phyloP scores from a whole-genome alignment of 1,284 basidiomycete species.

The Grifola frondosa region DNA sequence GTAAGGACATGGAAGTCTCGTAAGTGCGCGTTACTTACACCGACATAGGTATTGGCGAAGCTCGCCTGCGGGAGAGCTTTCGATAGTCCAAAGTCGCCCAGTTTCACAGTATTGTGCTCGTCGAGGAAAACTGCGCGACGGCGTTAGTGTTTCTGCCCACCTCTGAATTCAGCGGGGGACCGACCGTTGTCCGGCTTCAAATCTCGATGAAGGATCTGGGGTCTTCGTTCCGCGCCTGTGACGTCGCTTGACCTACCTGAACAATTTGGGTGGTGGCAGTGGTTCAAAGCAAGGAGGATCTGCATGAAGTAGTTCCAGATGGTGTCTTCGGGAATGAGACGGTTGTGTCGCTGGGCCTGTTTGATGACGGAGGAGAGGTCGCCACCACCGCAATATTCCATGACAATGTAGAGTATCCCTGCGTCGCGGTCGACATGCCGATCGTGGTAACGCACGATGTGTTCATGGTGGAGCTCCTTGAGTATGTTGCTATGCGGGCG shows the following conservation, averaged over 20 bases:
- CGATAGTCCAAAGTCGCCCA: constrained; percentile 95
- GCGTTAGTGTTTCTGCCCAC: constrained; percentile 10
- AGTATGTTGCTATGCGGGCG: constrained; percentile 77
- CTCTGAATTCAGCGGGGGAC: no score
- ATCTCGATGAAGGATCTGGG: constrained; percentile 91
- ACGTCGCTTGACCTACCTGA: constrained; percentile 44
- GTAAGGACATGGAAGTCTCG: constrained; percentile 4
- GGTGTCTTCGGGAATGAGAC: constrained; percentile 84
- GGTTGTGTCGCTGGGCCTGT: constrained; percentile 64
- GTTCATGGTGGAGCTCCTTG: constrained; percentile 90
- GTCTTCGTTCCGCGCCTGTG: constrained; percentile 50
- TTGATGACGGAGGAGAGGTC: constrained; percentile 89
- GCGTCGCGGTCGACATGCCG: constrained; percentile 88
- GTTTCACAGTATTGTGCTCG: constrained; percentile 77
- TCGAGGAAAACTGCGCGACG: constrained; percentile 74
- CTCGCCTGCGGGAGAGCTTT: constrained; percentile 86
- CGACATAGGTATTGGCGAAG: constrained; percentile 96
- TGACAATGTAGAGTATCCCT: constrained; percentile 90
- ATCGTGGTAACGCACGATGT: constrained; percentile 94
- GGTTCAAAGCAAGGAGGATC: constrained; percentile 84
- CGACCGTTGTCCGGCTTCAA: constrained; percentile 95
- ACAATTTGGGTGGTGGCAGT: constrained; percentile 83
- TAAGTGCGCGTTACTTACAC: constrained; percentile 48
- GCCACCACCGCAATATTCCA: constrained; percentile 96
- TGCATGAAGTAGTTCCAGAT: constrained; percentile 97